phyloP scores from a whole-genome alignment of 768 basidiomycete species.

The Chiua virens region DNA sequence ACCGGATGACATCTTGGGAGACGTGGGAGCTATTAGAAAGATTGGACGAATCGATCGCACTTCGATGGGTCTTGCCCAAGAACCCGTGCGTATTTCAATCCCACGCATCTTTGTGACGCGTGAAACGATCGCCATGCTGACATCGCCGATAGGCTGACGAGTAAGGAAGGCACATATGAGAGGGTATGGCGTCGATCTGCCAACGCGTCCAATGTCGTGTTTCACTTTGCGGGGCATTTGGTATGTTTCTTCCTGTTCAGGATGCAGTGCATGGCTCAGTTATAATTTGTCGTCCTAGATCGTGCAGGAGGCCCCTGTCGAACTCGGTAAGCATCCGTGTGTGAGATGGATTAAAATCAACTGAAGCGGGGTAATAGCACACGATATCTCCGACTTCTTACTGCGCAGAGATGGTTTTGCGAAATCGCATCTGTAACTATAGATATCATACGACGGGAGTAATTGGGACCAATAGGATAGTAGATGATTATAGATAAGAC shows the following conservation, averaged over 20 bases:
- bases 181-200: slow-evolving; percentile 32
- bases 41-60: slow-evolving; percentile 26
- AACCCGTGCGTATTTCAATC: slow-evolving; percentile 10
- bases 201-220: slow-evolving; percentile 29
- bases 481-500: not conserved
- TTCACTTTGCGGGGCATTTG: slow-evolving; percentile 28
- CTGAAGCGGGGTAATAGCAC: slow-evolving; percentile 14
- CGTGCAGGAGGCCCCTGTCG: slow-evolving; percentile 28
- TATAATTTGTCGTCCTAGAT: slow-evolving; percentile 14
- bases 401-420: slow-evolving; percentile 7
- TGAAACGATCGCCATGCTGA: not conserved
- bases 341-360: not conserved
- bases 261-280: not conserved
- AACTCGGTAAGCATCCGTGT: slow-evolving; percentile 23
- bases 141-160: slow-evolving; percentile 10
- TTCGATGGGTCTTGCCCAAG: slow-evolving; percentile 31
- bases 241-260: slow-evolving; percentile 16
- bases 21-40: slow-evolving; percentile 27
- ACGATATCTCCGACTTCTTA: slow-evolving; percentile 27
- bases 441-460: not conserved
- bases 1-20: slow-evolving; percentile 30
- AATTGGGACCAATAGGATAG: too few species aligned
- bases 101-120: not conserved
- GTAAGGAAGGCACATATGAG: slow-evolving; percentile 9
- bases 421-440: slow-evolving; percentile 8